Conservation (phyloP, 169 alveolate genomes). For the Eimeria maxima region DNA sequence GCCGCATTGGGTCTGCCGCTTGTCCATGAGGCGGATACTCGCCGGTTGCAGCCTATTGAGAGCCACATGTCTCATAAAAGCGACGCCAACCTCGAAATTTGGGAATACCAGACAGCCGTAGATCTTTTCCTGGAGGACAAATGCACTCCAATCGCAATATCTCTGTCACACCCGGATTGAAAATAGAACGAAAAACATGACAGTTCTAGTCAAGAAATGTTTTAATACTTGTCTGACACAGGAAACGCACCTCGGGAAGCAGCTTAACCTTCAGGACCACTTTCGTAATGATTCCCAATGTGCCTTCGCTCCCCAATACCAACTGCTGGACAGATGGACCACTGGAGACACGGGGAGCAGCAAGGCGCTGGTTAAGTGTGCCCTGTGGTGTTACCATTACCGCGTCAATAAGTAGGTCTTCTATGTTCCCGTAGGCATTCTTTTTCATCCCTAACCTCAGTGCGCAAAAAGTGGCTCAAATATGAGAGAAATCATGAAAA, state of each 20-base stretch:
- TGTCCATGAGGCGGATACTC: conserved; percentile 84
- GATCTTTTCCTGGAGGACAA: conserved; percentile 56
- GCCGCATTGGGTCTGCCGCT: conserved; percentile 63
- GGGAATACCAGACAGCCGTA: conserved; percentile 93
- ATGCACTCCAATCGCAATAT: background rate
- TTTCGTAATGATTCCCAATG: conserved; percentile 91
- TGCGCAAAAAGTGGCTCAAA: background rate
- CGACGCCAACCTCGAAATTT: conserved; percentile 89
- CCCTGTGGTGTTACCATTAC: conserved; percentile 91
- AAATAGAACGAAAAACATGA: background rate
- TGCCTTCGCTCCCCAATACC: conserved; percentile 92
- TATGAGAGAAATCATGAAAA: background rate
- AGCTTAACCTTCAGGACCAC: conserved; percentile 89
- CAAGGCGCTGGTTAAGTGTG: conserved; percentile 86
- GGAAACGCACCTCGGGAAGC: conserved; percentile 86
- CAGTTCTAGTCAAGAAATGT: background rate
- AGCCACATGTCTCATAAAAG: conserved; percentile 90
- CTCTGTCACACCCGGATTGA: background rate
- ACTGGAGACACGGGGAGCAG: conserved; percentile 90
- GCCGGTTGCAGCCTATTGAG: conserved; percentile 89
- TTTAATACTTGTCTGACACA: background rate
- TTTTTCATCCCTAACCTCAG: conserved; percentile 91
- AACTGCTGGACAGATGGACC: conserved; percentile 91
- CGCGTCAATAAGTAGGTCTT: conserved; percentile 89
- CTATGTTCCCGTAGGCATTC: conserved; percentile 93